These are phyloP conservation scores for Acanthamoeba castellanii DNA, from an alignment of 208 protist genomes.

Conservation along the genomic window DNA sequence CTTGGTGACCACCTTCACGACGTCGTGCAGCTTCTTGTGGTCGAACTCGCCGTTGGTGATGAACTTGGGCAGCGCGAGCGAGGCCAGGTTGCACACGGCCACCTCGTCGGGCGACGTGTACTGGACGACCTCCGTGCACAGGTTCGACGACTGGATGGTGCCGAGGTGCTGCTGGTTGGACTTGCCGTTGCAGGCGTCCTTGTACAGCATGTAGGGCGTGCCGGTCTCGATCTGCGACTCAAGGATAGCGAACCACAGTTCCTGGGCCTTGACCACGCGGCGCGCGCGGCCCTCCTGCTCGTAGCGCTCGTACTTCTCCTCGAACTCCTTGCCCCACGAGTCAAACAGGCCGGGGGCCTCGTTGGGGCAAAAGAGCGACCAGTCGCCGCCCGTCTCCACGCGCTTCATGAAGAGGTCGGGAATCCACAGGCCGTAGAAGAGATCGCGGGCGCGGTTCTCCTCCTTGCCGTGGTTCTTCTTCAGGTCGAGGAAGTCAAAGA, in stretches of 20 bases:
- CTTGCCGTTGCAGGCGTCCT: constrained; percentile 99
- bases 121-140: constrained; percentile 99
- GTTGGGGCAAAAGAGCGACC: constrained; percentile 98
- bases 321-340: constrained; percentile 96
- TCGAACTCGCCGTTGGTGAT: constrained; percentile 93
- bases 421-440: constrained; percentile 99
- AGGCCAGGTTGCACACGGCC: constrained; percentile 99
- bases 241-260: constrained; percentile 99
- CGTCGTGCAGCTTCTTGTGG: constrained; percentile 93
- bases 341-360: constrained; percentile 97
- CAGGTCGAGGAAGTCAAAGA: constrained; percentile 98
- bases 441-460: constrained; percentile 95
- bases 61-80: constrained; percentile 98
- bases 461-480: constrained; percentile 99
- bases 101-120: constrained; percentile 97
- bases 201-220: constrained; percentile 99
- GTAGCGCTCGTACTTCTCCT: constrained; percentile 93
- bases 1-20: constrained; percentile 93
- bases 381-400: constrained; percentile 95
- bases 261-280: constrained; percentile 95
- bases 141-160: constrained; percentile 98
- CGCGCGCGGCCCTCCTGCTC: constrained; percentile 91
- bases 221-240: constrained; percentile 99
- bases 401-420: constrained; percentile 99
- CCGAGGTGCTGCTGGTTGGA: constrained; percentile 99